A percentile compares a stretch with the other conserved stretches of the same genome.
Conservation (phyloP, 2,329 filamentous ascomycete species). For the Talaromyces rugulosus region DNA sequence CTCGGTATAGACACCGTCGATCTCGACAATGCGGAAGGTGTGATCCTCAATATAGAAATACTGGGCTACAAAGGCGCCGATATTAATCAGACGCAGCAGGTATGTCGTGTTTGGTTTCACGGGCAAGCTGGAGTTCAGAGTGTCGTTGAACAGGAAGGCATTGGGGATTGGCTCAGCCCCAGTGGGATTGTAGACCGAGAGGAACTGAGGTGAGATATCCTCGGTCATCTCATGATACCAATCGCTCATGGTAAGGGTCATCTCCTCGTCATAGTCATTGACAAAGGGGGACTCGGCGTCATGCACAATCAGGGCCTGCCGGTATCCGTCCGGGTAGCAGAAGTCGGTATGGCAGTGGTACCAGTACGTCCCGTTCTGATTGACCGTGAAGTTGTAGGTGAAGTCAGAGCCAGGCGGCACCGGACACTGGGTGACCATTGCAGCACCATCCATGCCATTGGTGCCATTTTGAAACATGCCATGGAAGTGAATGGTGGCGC, state of each 20-base stretch:
- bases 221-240: constrained; percentile 64
- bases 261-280: constrained; percentile 56
- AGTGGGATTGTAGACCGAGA: constrained; percentile 48
- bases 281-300: constrained; percentile 51
- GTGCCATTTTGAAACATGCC: constrained; percentile 74
- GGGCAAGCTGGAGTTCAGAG: constrained; percentile 53
- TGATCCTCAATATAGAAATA: constrained; percentile 47
- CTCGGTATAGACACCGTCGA: constrained; percentile 68
- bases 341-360: constrained; percentile 65
- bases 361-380: constrained; percentile 55
- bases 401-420: constrained; percentile 61
- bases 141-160: constrained; percentile 65
- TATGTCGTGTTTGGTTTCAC: constrained; percentile 68
- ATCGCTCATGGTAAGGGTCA: constrained; percentile 65
- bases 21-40: constrained; percentile 65
- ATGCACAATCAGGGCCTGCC: constrained; percentile 64
- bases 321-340: constrained; percentile 65
- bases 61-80: constrained; percentile 62
- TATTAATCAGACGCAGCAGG: constrained; percentile 69
- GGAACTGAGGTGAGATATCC: constrained; percentile 47
- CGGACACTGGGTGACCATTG: constrained; percentile 63
- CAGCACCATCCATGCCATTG: constrained; percentile 68
- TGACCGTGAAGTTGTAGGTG: constrained; percentile 65
- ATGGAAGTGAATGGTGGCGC: constrained; percentile 70
- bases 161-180: constrained; percentile 64